Evolutionary conservation across 495 filamentous ascomycete species (phyloP), one percentile per base, ranked within the genome.

Genomic region (Penicillium odoratum): DNA sequence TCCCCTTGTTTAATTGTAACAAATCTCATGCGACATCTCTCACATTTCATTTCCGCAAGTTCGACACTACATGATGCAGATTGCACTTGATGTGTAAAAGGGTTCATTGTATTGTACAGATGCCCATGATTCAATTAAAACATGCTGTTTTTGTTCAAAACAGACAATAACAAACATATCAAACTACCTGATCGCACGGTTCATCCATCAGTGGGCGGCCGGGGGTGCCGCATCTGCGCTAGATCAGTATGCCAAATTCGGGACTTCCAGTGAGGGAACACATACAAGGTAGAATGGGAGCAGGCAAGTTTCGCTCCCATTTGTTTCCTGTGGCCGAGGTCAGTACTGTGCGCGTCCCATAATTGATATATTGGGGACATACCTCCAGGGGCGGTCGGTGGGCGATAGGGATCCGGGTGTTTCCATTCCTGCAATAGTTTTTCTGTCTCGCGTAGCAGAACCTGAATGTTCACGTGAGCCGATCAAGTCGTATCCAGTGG

Each of bases 301-400:
- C 78, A 25, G 92, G 92, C 44, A 99, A 68, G 69, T 98, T 99
- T 69, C 94, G 83, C 75, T 98, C 94, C 74, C 88, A 98, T 81
- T 98, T 98, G 54, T 91, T 96, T 55, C 93, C 92, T 97, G 57
- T 53, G 42, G 38, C 11, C 40, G 28, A 56, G 67, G 69, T 74
- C 42, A 72, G 64, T 43, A 11, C 16, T 34, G 26, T 38, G 31
- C 16, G 40, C 48, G 15, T 45, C 7, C 6, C 6, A 31, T 44
- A n/a, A 16, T 7, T 21, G n/a, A 40, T 10, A 26, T 54, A 18
- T 13, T 29, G 45, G 29, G 48, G 10, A 69, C 84, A 63, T 81
- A 95, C 94, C 94, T 83, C 94, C 94, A 16, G 94, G 94, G 11
- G 94, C 93, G 16, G 91, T 93, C 7, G 94, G 94, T 48, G 86